Conservation (phyloP, 164 flowering plant genomes). For the Buxus sempervirens region DNA sequence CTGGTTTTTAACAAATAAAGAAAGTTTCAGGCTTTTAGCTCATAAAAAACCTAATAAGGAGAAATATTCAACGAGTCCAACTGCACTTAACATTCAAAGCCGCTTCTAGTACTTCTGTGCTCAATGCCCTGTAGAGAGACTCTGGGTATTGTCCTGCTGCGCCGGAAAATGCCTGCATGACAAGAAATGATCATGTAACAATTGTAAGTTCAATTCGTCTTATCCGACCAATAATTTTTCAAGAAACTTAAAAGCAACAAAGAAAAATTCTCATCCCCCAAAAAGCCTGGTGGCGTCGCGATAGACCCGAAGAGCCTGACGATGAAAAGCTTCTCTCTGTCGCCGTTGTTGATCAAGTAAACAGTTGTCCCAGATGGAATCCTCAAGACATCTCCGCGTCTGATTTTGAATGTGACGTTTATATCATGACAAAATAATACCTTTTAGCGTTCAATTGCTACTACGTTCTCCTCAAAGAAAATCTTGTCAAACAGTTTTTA, state of each 20-base stretch:
- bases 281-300: slow-evolving; percentile 29
- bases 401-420: slow-evolving; percentile 27
- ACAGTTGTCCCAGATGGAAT: slow-evolving; percentile 28
- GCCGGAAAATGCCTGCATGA: slow-evolving; percentile 26
- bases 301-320: slow-evolving; percentile 23
- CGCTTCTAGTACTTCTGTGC: slow-evolving; percentile 26
- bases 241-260: no score
- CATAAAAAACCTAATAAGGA: no score
- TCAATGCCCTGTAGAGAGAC: slow-evolving; percentile 29
- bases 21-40: not conserved
- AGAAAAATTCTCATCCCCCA: slow-evolving; percentile 16
- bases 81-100: slow-evolving; percentile 36
- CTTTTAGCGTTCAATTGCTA: no score
- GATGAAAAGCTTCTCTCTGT: slow-evolving; percentile 23
- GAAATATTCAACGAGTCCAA: no score
- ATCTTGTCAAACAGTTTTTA: no score
- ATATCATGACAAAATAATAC: no score
- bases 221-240: not conserved
- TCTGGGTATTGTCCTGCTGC: slow-evolving; percentile 28
- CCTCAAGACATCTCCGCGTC: slow-evolving; percentile 24
- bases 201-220: not conserved
- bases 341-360: slow-evolving; percentile 21
- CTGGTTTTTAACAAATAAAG: slow-evolving; percentile 8
- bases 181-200: not conserved
- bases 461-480: no score